A percentile compares a stretch with the other conserved stretches of the same genome.
Conservation (phyloP, 345 rosid genomes). For the Salix brachista region DNA sequence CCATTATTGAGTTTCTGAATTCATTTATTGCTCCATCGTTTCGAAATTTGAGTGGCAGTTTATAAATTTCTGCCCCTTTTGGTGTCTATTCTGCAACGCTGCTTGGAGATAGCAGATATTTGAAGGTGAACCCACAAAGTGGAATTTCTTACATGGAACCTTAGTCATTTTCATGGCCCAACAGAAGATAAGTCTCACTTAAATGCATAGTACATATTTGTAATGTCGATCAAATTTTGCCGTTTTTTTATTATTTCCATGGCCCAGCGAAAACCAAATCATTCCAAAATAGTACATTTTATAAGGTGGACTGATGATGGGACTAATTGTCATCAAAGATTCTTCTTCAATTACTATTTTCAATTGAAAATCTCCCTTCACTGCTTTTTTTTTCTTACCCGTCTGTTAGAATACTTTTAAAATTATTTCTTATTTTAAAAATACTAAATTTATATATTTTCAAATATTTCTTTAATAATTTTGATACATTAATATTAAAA, state of each 20-base stretch:
- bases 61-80: background rate
- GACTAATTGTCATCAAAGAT: background rate
- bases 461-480: no score
- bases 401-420: no score
- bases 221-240: background rate
- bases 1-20: conserved; percentile 5
- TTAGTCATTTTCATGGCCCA: background rate
- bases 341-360: background rate
- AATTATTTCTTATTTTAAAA: no score
- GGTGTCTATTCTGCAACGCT: background rate
- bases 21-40: conserved; percentile 23
- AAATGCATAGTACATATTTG: no score
- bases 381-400: no score
- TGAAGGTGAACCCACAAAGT: background rate
- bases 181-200: background rate
- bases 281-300: background rate
- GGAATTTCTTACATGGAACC: background rate
- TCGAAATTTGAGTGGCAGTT: conserved; percentile 2
- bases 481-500: no score
- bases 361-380: no score
- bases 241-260: background rate
- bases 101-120: background rate
- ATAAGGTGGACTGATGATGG: background rate
- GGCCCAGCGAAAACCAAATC: conserved; percentile 2
- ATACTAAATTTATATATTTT: no score